Evolutionary conservation across 2,329 filamentous ascomycete species (phyloP).

Genomic region (Exophiala sp.): DNA sequence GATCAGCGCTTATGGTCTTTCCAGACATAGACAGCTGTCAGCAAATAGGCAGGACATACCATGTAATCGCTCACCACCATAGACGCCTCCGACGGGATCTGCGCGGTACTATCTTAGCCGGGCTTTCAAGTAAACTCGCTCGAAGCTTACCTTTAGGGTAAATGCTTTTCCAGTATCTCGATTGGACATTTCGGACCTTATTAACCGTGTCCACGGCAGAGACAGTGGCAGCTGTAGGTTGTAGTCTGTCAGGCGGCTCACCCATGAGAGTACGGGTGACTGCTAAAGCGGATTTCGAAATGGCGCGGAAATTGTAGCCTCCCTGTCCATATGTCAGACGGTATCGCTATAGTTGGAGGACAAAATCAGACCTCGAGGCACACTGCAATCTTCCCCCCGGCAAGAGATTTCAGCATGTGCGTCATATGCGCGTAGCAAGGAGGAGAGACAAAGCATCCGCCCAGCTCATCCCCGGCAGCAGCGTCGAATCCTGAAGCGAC

Average conservation of each 20-base stretch:
- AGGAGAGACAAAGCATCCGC: constrained; percentile 86
- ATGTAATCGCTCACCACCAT: constrained; percentile 60
- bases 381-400: constrained; percentile 80
- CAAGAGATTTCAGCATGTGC: constrained; percentile 95
- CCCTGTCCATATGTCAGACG: constrained; percentile 44
- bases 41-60: constrained; percentile 33
- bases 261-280: constrained; percentile 93
- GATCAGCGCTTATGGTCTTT: no score
- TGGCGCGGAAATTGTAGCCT: constrained; percentile 88
- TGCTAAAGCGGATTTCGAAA: constrained; percentile 84
- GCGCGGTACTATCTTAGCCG: neutral
- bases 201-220: constrained; percentile 52
- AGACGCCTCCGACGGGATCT: constrained; percentile 47
- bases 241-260: constrained; percentile 67
- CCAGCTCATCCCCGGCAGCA: constrained; percentile 84
- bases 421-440: constrained; percentile 97
- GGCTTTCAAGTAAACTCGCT: neutral
- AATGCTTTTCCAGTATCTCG: constrained; percentile 80
- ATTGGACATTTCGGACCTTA: constrained; percentile 54
- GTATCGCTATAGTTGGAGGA: neutral
- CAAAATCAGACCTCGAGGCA: constrained; percentile 61
- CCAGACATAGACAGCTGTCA: no score
- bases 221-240: constrained; percentile 43
- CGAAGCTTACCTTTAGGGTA: constrained; percentile 52
- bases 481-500: constrained; percentile 95